Percentiles rank a stretch among this genome's conserved stretches.
Conservation (phyloP, 2,329 filamentous ascomycete genomes). For the Claviceps sp. region DNA sequence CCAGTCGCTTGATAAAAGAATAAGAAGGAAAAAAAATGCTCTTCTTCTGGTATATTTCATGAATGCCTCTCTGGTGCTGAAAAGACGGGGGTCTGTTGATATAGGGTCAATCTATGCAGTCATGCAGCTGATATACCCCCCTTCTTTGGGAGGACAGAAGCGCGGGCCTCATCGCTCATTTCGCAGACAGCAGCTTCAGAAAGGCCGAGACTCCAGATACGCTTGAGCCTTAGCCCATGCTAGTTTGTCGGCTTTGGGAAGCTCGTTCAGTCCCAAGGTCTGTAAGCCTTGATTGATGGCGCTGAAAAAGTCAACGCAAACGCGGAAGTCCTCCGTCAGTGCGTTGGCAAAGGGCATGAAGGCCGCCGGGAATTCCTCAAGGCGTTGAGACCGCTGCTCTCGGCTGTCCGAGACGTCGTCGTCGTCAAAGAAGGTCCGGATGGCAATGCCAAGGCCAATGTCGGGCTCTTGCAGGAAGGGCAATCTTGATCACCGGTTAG, state of each 20-base stretch:
- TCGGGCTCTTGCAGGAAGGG: slow-evolving; percentile 60
- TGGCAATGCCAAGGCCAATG: slow-evolving; percentile 63
- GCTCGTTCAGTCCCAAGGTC: slow-evolving; percentile 33
- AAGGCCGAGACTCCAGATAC: slow-evolving; percentile 35
- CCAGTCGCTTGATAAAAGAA: not conserved
- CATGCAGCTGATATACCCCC: not conserved
- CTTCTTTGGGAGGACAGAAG: too few relatives aligned
- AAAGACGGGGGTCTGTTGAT: not conserved
- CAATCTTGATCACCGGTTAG: slow-evolving; percentile 28
- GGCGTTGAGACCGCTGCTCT: slow-evolving; percentile 30
- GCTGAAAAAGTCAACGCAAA: slow-evolving; percentile 44
- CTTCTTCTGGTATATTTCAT: not conserved
- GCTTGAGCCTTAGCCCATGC: slow-evolving; percentile 42
- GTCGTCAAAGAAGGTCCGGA: slow-evolving; percentile 69
- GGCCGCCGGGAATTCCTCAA: slow-evolving; percentile 35
- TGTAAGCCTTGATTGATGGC: slow-evolving; percentile 45
- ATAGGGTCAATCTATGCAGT: too few relatives aligned
- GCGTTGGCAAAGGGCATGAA: slow-evolving; percentile 47
- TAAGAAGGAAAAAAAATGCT: not conserved
- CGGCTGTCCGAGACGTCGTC: slow-evolving; percentile 44
- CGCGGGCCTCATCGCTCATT: not conserved
- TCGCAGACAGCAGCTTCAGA: slow-evolving; percentile 6
- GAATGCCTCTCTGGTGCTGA: too few relatives aligned
- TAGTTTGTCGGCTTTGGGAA: slow-evolving; percentile 32
- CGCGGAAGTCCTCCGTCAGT: slow-evolving; percentile 45